These are phyloP conservation scores for Lepidium sativum DNA, from an alignment of 345 rosid species.

Conservation along the genomic window DNA sequence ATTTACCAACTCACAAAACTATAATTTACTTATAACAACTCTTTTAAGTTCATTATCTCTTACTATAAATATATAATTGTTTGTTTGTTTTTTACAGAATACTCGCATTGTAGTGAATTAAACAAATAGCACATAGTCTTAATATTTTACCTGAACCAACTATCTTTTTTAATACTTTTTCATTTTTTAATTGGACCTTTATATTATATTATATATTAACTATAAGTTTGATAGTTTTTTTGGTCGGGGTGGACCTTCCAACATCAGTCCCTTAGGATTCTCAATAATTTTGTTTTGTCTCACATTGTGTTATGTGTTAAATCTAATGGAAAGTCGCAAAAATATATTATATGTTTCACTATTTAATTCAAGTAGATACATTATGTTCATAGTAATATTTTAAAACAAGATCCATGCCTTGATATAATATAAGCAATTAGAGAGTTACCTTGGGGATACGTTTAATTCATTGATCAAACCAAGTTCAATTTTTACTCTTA, in stretches of 20 bases:
- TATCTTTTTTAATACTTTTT: not conserved
- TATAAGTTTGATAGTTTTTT: not conserved
- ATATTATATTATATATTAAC: not conserved
- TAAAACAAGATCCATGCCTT: slow-evolving; percentile 5
- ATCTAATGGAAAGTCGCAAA: slow-evolving; percentile 13
- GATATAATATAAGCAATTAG: slow-evolving; percentile 9
- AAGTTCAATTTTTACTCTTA: too few species aligned
- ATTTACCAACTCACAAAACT: slow-evolving; percentile 10
- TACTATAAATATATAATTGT: not conserved
- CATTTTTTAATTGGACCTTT: not conserved
- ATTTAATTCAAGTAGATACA: not conserved
- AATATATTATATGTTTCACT: not conserved
- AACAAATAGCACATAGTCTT: slow-evolving; percentile 4
- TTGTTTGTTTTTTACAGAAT: not conserved
- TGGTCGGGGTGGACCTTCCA: slow-evolving; percentile 23
- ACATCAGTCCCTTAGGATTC: slow-evolving; percentile 26
- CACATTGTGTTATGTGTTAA: slow-evolving; percentile 24
- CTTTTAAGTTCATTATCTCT: not conserved
- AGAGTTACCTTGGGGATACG: slow-evolving; percentile 7
- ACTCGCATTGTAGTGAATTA: not conserved
- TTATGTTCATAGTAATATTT: not conserved
- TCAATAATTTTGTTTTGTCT: slow-evolving; percentile 26
- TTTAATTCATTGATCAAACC: too few species aligned
- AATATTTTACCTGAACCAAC: slow-evolving; percentile 14
- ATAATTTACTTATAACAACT: not conserved